Evolutionary conservation across 176 grass and related monocot species (phyloP).

Genomic region (Phyllostachys edulis): DNA sequence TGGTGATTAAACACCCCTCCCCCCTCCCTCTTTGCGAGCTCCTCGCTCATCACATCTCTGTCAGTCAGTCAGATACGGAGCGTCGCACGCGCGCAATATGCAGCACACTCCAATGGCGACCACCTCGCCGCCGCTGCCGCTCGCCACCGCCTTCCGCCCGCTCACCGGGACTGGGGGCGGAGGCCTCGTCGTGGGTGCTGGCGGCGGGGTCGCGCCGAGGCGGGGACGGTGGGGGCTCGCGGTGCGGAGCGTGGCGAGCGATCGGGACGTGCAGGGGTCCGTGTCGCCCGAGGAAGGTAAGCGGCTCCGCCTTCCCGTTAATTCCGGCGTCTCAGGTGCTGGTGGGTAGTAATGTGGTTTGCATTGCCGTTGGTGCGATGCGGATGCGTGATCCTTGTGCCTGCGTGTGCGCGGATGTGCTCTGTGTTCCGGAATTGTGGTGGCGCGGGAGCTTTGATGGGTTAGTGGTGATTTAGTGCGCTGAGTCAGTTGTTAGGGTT

Average conservation of each 20-base stretch:
- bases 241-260: slow-evolving; percentile 63
- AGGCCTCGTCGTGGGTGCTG: background rate
- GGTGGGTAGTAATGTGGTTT: slow-evolving; percentile 27
- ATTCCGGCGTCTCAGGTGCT: background rate
- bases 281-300: slow-evolving; percentile 53
- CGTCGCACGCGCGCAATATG: background rate
- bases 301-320: background rate
- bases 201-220: background rate
- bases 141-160: slow-evolving; percentile 42
- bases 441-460: background rate
- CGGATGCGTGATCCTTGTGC: slow-evolving; percentile 16
- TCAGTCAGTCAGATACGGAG: slow-evolving; percentile 3
- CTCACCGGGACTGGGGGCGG: background rate
- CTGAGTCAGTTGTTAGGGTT: background rate
- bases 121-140: slow-evolving; percentile 42
- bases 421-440: background rate
- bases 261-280: slow-evolving; percentile 51
- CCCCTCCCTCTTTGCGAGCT: background rate
- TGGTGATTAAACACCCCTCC: no score
- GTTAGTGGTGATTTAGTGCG: background rate
- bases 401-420: background rate
- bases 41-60: slow-evolving; percentile 1
- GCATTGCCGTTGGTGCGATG: background rate
- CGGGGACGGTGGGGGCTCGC: background rate
- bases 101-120: slow-evolving; percentile 47